Conservation (phyloP, 1,284 basidiomycete genomes). For the Neonothopanus nambi region DNA sequence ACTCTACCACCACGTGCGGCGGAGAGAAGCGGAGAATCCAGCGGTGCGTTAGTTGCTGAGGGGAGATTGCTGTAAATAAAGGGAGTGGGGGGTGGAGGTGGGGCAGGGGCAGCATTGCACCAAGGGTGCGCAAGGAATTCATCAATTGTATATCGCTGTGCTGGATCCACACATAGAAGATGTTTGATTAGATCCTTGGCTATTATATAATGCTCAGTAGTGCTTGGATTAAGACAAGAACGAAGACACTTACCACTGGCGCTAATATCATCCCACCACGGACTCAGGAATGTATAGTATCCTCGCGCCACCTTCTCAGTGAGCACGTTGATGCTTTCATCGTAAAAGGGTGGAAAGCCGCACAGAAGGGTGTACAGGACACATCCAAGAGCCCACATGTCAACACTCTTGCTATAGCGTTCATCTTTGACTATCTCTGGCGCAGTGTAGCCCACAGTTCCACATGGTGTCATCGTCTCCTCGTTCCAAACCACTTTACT, state of each 20-base stretch:
- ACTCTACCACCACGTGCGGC: slow-evolving; percentile 73
- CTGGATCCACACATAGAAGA: slow-evolving; percentile 93
- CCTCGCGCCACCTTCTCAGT: slow-evolving; percentile 98
- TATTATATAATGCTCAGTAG: slow-evolving; percentile 30
- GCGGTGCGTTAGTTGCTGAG: slow-evolving; percentile 39
- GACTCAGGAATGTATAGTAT: slow-evolving; percentile 97
- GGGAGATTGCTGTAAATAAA: slow-evolving; percentile 39
- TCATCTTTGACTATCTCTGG: slow-evolving; percentile 99
- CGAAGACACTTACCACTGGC: slow-evolving; percentile 55
- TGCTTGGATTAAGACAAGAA: slow-evolving; percentile 14
- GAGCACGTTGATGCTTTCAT: slow-evolving; percentile 96
- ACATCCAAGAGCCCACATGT: slow-evolving; percentile 99
- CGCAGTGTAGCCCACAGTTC: slow-evolving; percentile 98
- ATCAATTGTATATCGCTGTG: slow-evolving; percentile 95
- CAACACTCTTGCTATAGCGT: slow-evolving; percentile 96
- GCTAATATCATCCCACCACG: slow-evolving; percentile 99
- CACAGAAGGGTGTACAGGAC: slow-evolving; percentile 99
- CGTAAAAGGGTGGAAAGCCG: slow-evolving; percentile 98
- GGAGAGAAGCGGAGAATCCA: slow-evolving; percentile 91
- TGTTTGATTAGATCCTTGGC: slow-evolving; percentile 97
- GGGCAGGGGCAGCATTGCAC: slow-evolving; percentile 74
- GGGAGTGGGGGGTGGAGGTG: slow-evolving; percentile 64
- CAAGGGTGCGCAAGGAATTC: slow-evolving; percentile 98
- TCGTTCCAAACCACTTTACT: slow-evolving; percentile 99
- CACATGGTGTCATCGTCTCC: slow-evolving; percentile 98